These are phyloP conservation scores for Solanum bulbocastanum DNA, from an alignment of 257 asterid genomes.

Conservation along the genomic window DNA sequence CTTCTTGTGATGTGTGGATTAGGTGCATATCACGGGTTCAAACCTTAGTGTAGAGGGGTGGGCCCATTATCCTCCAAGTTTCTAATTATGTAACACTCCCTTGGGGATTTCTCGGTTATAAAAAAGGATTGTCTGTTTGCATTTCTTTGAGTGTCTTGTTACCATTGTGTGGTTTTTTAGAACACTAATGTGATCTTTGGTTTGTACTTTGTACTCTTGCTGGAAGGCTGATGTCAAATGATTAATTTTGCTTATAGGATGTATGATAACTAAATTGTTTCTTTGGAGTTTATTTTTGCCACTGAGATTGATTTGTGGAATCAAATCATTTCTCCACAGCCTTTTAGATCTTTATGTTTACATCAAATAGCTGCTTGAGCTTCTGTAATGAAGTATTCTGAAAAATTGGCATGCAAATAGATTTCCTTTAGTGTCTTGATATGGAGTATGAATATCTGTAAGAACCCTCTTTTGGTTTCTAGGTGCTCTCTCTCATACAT, in stretches of 20 bases:
- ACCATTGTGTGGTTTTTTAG: neutral
- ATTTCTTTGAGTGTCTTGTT: neutral
- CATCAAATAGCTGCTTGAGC: neutral
- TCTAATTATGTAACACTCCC: neutral
- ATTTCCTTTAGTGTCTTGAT: neutral
- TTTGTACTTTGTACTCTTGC: neutral
- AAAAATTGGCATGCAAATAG: neutral
- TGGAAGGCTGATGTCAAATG: neutral
- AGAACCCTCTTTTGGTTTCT: neutral
- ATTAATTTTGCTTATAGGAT: neutral
- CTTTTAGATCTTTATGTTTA: neutral
- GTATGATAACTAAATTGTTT: neutral
- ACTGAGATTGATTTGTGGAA: neutral
- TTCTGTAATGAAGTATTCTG: neutral
- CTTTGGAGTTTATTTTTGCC: neutral
- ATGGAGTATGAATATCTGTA: neutral
- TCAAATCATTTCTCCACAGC: neutral
- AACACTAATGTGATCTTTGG: neutral
- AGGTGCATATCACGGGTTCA: neutral
- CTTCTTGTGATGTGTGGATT: neutral
- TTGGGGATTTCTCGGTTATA: neutral
- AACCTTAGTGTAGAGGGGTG: neutral
- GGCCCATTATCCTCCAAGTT: neutral
- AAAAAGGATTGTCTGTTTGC: neutral
- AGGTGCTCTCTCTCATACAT: neutral